Percentiles rank a stretch among this genome's conserved stretches.
phyloP scores from a whole-genome alignment of 768 basidiomycete genomes.

The Mycena indigotica region DNA sequence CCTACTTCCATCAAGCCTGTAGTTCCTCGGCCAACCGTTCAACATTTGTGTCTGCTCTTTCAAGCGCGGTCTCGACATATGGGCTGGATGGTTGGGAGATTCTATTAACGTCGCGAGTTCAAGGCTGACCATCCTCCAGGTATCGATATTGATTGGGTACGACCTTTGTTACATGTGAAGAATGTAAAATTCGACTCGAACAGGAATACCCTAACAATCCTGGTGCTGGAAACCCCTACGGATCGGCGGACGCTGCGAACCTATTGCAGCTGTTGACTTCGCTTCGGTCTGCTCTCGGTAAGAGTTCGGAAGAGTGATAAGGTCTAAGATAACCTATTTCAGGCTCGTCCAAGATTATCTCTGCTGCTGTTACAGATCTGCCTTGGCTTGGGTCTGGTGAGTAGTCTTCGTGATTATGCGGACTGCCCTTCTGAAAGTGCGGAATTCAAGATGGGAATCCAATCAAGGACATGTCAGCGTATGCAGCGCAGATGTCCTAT shows the following conservation, averaged over 20 bases:
- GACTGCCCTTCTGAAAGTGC: slow-evolving; percentile 34
- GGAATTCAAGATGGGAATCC: neutral
- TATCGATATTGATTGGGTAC: slow-evolving; percentile 59
- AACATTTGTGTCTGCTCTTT: slow-evolving; percentile 59
- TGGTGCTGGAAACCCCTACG: slow-evolving; percentile 63
- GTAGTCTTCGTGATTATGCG: neutral
- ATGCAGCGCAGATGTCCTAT: slow-evolving; percentile 65
- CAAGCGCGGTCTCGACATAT: slow-evolving; percentile 56
- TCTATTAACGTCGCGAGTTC: slow-evolving; percentile 43
- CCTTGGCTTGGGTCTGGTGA: slow-evolving; percentile 70
- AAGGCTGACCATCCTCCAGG: slow-evolving; percentile 55
- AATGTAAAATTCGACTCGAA: neutral
- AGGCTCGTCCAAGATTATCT: slow-evolving; percentile 56
- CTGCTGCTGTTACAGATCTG: slow-evolving; percentile 67
- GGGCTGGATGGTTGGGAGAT: slow-evolving; percentile 61
- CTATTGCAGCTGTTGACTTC: slow-evolving; percentile 60
- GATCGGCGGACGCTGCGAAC: slow-evolving; percentile 61
- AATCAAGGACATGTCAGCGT: slow-evolving; percentile 57
- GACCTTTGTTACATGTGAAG: neutral
- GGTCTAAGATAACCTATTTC: neutral
- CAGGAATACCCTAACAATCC: slow-evolving; percentile 72
- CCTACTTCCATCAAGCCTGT: slow-evolving; percentile 64
- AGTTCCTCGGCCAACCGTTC: slow-evolving; percentile 51
- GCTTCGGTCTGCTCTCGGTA: slow-evolving; percentile 57
- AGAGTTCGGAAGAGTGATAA: neutral